These are phyloP conservation scores for Mortierella sp. DNA, from an alignment of 371 early-diverging fungal species.

Conservation along the genomic window DNA sequence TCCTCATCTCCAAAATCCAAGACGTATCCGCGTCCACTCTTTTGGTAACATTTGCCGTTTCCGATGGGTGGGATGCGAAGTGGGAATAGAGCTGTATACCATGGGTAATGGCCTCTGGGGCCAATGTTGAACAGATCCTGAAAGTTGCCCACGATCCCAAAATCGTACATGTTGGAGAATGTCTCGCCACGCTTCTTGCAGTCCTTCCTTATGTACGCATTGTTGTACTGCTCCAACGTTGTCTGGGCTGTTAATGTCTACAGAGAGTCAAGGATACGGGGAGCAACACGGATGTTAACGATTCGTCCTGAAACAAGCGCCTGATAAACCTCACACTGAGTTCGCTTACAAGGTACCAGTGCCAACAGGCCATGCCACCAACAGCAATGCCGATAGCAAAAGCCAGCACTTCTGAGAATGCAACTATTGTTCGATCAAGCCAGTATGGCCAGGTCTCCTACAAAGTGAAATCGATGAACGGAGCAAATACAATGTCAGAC, in stretches of 20 bases:
- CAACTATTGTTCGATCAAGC: slow-evolving; percentile 65
- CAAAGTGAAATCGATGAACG: no score
- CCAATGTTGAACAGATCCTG: slow-evolving; percentile 64
- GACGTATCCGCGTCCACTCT: slow-evolving; percentile 47
- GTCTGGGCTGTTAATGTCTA: slow-evolving; percentile 67
- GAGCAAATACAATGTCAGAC: no score
- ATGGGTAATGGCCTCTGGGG: slow-evolving; percentile 58
- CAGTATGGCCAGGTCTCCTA: slow-evolving; percentile 68
- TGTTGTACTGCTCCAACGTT: slow-evolving; percentile 70
- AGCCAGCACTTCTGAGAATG: slow-evolving; percentile 66
- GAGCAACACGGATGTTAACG: no score
- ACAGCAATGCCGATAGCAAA: slow-evolving; percentile 70
- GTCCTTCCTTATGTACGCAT: slow-evolving; percentile 61
- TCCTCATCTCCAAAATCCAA: slow-evolving; percentile 44
- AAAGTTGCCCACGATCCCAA: slow-evolving; percentile 61
- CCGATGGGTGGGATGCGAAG: slow-evolving; percentile 64
- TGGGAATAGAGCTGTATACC: slow-evolving; percentile 67
- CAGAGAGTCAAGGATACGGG: background rate
- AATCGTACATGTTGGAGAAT: slow-evolving; percentile 70
- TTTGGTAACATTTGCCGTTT: slow-evolving; percentile 46
- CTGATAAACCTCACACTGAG: no score
- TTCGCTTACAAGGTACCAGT: slow-evolving; percentile 69
- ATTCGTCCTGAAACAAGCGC: no score
- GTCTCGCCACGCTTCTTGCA: slow-evolving; percentile 64
- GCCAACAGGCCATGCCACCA: slow-evolving; percentile 67